A percentile compares a stretch with the other conserved stretches of the same genome.
Conservation (phyloP, 2,329 filamentous ascomycete genomes). For the Colletotrichum truncatum region DNA sequence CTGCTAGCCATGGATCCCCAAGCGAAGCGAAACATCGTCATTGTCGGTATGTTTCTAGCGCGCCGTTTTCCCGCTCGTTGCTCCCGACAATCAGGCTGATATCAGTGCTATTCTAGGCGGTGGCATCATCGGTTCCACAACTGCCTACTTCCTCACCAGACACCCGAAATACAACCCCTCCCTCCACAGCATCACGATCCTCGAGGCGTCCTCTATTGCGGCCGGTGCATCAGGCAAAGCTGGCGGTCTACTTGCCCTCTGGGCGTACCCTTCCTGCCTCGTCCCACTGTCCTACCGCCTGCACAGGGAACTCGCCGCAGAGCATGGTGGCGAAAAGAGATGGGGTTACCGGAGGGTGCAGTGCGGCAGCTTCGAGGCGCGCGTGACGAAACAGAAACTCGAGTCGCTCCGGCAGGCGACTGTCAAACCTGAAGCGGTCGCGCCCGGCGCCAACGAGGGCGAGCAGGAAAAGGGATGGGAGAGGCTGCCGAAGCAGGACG, state of each 20-base stretch:
- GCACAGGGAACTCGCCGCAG: constrained; percentile 83
- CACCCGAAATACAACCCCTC: constrained; percentile 82
- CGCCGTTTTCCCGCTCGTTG: not conserved
- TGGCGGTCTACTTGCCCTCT: constrained; percentile 87
- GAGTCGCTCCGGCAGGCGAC: constrained; percentile 38
- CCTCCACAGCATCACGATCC: constrained; percentile 81
- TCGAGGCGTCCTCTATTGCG: constrained; percentile 87
- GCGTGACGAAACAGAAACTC: constrained; percentile 45
- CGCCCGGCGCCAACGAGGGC: constrained; percentile 4
- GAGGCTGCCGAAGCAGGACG: constrained; percentile 69
- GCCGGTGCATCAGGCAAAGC: constrained; percentile 96
- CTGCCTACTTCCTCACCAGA: constrained; percentile 89
- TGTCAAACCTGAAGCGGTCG: constrained; percentile 22
- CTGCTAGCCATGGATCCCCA: constrained; percentile 27
- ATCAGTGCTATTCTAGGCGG: constrained; percentile 67
- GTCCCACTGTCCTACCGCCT: constrained; percentile 87
- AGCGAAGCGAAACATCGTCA: constrained; percentile 55
- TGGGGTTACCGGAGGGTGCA: constrained; percentile 89
- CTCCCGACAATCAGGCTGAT: constrained; percentile 3
- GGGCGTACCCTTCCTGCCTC: constrained; percentile 88
- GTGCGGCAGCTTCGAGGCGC: constrained; percentile 69
- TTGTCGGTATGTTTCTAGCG: constrained; percentile 51
- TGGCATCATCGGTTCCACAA: constrained; percentile 91
- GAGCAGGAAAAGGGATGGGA: constrained; percentile 61
- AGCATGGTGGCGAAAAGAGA: constrained; percentile 78